These are phyloP conservation scores for Mycena venus DNA, from an alignment of 768 basidiomycete species.

Conservation along the genomic window DNA sequence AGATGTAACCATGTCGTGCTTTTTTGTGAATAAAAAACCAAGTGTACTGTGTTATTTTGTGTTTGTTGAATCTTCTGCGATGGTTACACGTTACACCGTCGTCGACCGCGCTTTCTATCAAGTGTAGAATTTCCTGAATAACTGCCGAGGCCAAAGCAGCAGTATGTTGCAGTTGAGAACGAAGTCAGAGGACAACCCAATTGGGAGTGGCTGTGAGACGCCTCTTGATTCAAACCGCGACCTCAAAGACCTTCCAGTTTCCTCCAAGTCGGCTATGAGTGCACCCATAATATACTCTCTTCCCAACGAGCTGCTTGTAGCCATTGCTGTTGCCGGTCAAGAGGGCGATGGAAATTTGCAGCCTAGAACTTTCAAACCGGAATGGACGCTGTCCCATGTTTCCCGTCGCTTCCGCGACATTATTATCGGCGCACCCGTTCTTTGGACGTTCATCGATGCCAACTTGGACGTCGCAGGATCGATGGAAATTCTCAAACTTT, in stretches of 20 bases:
- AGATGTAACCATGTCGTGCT: constrained; percentile 8
- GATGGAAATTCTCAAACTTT: neutral
- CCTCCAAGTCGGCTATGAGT: no score
- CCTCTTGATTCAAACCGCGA: no score
- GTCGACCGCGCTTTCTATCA: no score
- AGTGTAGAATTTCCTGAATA: no score
- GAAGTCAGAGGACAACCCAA: no score
- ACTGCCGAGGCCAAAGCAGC: no score
- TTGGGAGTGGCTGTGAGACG: no score
- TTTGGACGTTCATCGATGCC: neutral
- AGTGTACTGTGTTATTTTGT: no score
- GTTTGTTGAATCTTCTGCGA: no score
- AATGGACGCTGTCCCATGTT: neutral
- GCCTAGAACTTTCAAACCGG: neutral
- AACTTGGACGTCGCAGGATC: neutral
- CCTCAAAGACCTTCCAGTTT: no score
- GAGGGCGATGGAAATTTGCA: neutral
- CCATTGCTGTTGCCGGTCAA: neutral
- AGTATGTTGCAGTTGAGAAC: no score
- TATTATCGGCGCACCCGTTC: neutral
- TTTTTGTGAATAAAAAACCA: constrained; percentile 14
- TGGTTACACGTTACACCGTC: no score
- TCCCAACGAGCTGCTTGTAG: neutral
- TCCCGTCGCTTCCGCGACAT: neutral
- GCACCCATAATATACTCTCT: neutral